Base-by-base conservation (phyloP, 2,329 filamentous ascomycete species). In the Aspergillus thermomutatus region DNA sequence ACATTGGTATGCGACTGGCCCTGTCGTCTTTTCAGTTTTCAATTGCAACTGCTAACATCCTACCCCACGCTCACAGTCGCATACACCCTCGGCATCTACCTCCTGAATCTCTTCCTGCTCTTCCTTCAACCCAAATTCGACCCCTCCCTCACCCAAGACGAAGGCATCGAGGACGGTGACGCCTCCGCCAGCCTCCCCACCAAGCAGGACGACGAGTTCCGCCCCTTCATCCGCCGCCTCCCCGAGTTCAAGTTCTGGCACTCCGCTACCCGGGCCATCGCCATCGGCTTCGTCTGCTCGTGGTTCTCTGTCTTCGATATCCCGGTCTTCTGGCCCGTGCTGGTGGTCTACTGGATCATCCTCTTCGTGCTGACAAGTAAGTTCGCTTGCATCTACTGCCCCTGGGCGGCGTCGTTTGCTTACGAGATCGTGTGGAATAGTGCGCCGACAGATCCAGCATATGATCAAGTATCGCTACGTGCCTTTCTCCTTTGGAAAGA, bases 221-320 rank as follows among this genome's bases (percentile, higher is more conserved):
- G 92, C 62, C 94, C 94, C 3, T 99, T 99, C 72, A 97, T 99
- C 73, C 87, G 94, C 70, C 86, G 94, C 59, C 86, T 99, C 25
- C 94, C 94, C 55, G 94, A 99, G 79, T 99, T 99, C 85, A 99
- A 99, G 84, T 99, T 99, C 82, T 99, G 94, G 94, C 91, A 97
- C 80, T 89, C 90, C 69, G 92, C 93, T 53, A 97, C 93, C 55
- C 86, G 92, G 71, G 93, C 93, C 54, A 84, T 97, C 67, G 72
- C 81, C 64, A 90, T 97, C 69, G 87, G 84, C 40, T 96, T 97
- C 74, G 64, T 87, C 61, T 97, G 92, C 85, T 91, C 87, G 67
- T 97, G 91, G 90, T 96, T 95, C 75, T 83, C 89, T 70, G 82
- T 97, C 72, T 99, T 97, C 79, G 91, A 99, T 77, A 86, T 99